These are phyloP conservation scores for Sporobolomyces pararoseus DNA, from an alignment of 768 basidiomycete genomes.

Conservation along the genomic window DNA sequence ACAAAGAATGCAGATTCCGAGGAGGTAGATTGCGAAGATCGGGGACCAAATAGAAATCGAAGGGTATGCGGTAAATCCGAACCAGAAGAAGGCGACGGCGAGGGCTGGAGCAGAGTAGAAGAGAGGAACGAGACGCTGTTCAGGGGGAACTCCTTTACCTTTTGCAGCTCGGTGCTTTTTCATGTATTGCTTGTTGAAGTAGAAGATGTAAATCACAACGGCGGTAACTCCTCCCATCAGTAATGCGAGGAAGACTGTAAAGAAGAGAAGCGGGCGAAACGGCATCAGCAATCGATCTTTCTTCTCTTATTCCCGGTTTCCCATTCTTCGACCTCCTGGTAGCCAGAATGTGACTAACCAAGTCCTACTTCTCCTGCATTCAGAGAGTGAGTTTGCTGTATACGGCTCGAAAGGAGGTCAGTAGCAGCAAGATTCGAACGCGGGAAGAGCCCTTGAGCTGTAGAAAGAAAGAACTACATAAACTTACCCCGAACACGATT, in stretches of 20 bases:
- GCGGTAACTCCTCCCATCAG: conserved; percentile 40
- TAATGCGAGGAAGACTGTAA: conserved; percentile 45
- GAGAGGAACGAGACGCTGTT: conserved; percentile 42
- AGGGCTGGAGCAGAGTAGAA: conserved; percentile 35
- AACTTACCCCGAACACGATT: conserved; percentile 45
- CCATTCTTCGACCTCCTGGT: too few relatives aligned
- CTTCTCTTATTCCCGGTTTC: too few relatives aligned
- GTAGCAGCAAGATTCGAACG: too few relatives aligned
- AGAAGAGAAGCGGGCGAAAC: too few relatives aligned
- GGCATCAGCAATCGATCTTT: too few relatives aligned
- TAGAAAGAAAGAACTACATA: too few relatives aligned
- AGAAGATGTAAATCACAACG: conserved; percentile 33
- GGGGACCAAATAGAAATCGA: conserved; percentile 36
- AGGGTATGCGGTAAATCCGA: conserved; percentile 2
- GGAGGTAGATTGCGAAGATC: conserved; percentile 31
- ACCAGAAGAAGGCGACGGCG: conserved; percentile 42
- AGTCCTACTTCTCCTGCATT: conserved; percentile 47
- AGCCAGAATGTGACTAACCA: too few relatives aligned
- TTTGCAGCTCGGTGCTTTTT: conserved; percentile 20
- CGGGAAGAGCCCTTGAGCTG: too few relatives aligned
- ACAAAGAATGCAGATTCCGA: conserved; percentile 41
- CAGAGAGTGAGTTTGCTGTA: too few relatives aligned
- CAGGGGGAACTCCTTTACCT: conserved; percentile 43
- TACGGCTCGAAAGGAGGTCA: too few relatives aligned
- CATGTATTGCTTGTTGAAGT: conserved; percentile 45